phyloP scores from a whole-genome alignment of 805 yeast species.

The Myxozyma neotropica region DNA sequence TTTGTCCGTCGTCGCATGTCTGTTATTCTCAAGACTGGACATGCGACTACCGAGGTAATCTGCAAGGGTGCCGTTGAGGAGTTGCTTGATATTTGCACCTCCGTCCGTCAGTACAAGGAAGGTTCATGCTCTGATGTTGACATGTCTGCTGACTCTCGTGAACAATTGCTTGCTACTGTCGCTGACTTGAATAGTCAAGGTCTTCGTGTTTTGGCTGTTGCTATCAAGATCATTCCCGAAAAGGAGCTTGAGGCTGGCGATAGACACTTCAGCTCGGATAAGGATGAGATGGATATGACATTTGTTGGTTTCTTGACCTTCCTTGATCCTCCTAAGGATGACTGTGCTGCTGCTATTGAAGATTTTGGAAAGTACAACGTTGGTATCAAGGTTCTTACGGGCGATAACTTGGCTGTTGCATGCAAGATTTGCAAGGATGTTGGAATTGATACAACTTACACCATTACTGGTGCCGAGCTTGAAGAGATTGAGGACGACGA shows the following conservation, averaged over 20 bases:
- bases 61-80: conserved; percentile 36
- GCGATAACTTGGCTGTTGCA: conserved; percentile 34
- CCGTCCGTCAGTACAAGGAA: conserved; percentile 23
- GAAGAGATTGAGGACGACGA: conserved; percentile 59
- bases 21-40: conserved; percentile 24
- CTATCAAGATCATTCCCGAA: conserved; percentile 20
- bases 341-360: conserved; percentile 32
- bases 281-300: conserved; percentile 29
- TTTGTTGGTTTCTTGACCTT: conserved; percentile 33
- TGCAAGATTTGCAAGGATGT: conserved; percentile 35
- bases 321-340: conserved; percentile 35
- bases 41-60: conserved; percentile 17
- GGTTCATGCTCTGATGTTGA: conserved; percentile 8
- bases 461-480: conserved; percentile 44
- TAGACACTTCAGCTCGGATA: conserved; percentile 24
- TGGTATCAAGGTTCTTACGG: conserved; percentile 34
- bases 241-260: conserved; percentile 25
- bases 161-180: conserved; percentile 19
- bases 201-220: conserved; percentile 32
- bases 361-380: conserved; percentile 33
- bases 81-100: conserved; percentile 25
- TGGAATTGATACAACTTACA: conserved; percentile 28
- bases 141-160: conserved; percentile 3
- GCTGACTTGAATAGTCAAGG: conserved; percentile 29
- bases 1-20: conserved; percentile 34